Base-by-base conservation (phyloP, 2,329 filamentous ascomycete genomes). In the Rutstroemia sp. region DNA sequence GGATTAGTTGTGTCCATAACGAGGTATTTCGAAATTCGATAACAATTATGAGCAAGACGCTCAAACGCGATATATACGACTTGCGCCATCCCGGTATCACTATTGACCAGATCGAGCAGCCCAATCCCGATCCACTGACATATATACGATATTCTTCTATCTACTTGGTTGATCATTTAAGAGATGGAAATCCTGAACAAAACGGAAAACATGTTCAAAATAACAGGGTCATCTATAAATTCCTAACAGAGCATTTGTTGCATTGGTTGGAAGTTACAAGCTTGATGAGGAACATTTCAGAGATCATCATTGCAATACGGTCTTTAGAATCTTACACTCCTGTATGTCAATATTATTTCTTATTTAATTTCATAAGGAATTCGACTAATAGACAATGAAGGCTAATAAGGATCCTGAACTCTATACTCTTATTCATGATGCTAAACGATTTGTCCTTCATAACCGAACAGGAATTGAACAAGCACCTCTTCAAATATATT, bases 401-500 rank as follows among this genome's bases (percentile, higher is more conserved):
- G 19, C 16, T 21, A 25, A 6, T 21, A 14, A 46, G 30, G 4
- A 34, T 48, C 18, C 14, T 19, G 14, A 48, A 30, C 21, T 48
- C 9, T 34, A 18, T 9, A 19, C 21, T 16, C 30, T 48, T 48
- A 48, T 48, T 18, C 3, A 37, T 48, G 46, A 48, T 34, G 46
- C 46, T 12, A 27, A 30, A n/a, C 46, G 19, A 9, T 50, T 50
- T 19, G 16, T 41, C 34, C 34, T 38, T 16, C 5, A 34, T 39
- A 50, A 50, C 4, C 34, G 48, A 34, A 18, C 34, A 50, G 37
- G 23, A 39, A 41, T 50, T 49, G 47, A 49, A 49, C 47, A 49
- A 18, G 30, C 48, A 12, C 48, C 48, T n/a, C 48, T 50, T 19
- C 48, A 50, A 50, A 38, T 39, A 16, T 50, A 50, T 34, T 50